A percentile compares a stretch with the other conserved stretches of the same genome.
Evolutionary conservation across 345 rosid species (phyloP).

Genomic region (Moricandia arvensis): DNA sequence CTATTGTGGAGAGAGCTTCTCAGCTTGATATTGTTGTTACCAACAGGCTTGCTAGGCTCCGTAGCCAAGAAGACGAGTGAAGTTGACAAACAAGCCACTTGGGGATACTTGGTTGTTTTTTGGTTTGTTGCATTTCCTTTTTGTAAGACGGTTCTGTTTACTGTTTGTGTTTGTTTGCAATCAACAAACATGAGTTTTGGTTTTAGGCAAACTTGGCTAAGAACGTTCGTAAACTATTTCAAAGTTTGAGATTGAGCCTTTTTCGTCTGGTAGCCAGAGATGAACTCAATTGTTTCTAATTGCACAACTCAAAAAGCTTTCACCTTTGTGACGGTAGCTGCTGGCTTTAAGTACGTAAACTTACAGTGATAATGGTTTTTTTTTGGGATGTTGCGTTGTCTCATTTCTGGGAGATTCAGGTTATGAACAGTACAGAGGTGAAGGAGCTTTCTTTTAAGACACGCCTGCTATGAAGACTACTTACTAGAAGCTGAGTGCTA

Average conservation of each 20-base stretch:
- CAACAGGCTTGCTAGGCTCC: slow-evolving; percentile 74
- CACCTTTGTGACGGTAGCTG: not conserved
- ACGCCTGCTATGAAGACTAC: not conserved
- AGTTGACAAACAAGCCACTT: not conserved
- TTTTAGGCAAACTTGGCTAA: not conserved
- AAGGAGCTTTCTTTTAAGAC: too few species aligned
- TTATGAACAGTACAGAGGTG: too few species aligned
- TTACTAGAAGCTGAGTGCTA: not conserved
- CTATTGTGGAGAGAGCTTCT: slow-evolving; percentile 77
- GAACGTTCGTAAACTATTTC: not conserved
- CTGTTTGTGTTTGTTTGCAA: not conserved
- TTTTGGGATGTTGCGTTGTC: too few species aligned
- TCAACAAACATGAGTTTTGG: slow-evolving; percentile 26
- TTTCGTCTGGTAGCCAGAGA: not conserved
- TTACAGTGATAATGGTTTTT: too few species aligned
- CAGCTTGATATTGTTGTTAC: slow-evolving; percentile 75
- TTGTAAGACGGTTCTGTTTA: slow-evolving; percentile 17
- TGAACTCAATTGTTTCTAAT: not conserved
- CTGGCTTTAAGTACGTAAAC: too few species aligned
- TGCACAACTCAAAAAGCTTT: not conserved
- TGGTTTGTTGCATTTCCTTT: slow-evolving; percentile 9
- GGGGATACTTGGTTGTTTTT: slow-evolving; percentile 6
- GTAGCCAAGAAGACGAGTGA: slow-evolving; percentile 84
- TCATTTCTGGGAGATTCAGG: too few species aligned
- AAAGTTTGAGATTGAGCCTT: not conserved